phyloP scores from a whole-genome alignment of 164 flowering plant genomes.

The Amborella trichopoda region DNA sequence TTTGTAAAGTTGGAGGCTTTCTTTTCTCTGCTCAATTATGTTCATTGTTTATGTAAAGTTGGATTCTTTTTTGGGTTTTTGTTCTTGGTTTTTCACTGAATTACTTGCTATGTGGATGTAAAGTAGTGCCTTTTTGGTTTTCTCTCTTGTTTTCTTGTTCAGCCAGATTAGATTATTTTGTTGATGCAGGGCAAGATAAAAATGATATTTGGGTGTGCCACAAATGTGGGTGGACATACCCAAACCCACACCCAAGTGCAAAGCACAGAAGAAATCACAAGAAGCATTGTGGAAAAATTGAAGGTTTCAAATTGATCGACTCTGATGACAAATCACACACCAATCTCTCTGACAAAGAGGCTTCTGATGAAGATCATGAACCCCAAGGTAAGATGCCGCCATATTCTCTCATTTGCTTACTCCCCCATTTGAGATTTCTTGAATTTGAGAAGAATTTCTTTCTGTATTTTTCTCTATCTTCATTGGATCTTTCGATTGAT shows the following conservation, averaged over 20 bases:
- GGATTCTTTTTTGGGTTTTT: no score
- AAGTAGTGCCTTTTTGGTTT: no score
- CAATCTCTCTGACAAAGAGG: conserved; percentile 23
- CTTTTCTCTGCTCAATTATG: no score
- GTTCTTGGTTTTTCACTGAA: no score
- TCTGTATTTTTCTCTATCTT: neutral
- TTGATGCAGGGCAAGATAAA: no score
- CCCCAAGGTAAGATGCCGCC: conserved; percentile 32
- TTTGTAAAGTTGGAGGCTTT: no score
- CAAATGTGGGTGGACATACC: conserved; percentile 77
- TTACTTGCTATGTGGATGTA: no score
- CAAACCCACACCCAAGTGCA: conserved; percentile 78
- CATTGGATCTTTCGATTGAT: neutral
- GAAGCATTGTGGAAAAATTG: conserved; percentile 62
- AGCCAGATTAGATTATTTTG: no score
- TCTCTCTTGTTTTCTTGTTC: no score
- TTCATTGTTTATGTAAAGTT: no score
- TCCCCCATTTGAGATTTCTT: neutral
- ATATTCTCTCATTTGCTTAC: neutral
- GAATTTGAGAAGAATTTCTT: neutral
- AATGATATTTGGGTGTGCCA: conserved; percentile 46
- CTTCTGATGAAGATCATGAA: conserved; percentile 37
- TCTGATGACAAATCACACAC: conserved; percentile 13
- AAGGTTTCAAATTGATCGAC: conserved; percentile 31
- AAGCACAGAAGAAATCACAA: conserved; percentile 70